These are phyloP conservation scores for Tylopilus felleus DNA, from an alignment of 768 basidiomycete genomes.

Conservation along the genomic window DNA sequence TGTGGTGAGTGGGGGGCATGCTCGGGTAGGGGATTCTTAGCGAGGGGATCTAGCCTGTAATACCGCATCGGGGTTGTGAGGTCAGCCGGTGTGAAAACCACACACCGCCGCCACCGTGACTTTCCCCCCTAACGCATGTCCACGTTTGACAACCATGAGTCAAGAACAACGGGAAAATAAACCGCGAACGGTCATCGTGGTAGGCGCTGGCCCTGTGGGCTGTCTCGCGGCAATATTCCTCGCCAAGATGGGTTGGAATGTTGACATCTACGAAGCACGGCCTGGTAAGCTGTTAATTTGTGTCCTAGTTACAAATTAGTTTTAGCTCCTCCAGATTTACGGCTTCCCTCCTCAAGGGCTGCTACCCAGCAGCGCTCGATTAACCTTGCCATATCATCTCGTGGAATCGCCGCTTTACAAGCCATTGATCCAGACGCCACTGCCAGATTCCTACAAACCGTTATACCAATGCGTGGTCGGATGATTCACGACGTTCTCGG, in stretches of 20 bases:
- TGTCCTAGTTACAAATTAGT: slow-evolving; percentile 11
- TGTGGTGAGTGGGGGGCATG: slow-evolving; percentile 17
- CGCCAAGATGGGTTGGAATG: slow-evolving; percentile 82
- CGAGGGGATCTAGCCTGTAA: slow-evolving; percentile 8
- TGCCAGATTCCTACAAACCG: slow-evolving; percentile 66
- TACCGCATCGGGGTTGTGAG: slow-evolving; percentile 13
- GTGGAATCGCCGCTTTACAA: slow-evolving; percentile 85
- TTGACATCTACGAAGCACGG: slow-evolving; percentile 76
- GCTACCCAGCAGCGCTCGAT: slow-evolving; percentile 80
- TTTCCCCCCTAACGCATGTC: not conserved
- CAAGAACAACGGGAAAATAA: not conserved
- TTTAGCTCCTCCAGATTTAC: slow-evolving; percentile 54
- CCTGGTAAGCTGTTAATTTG: slow-evolving; percentile 48
- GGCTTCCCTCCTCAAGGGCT: slow-evolving; percentile 65
- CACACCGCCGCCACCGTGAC: not conserved
- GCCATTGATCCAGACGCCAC: slow-evolving; percentile 72
- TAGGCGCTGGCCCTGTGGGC: slow-evolving; percentile 94
- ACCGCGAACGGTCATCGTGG: slow-evolving; percentile 53
- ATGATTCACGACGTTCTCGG: slow-evolving; percentile 87
- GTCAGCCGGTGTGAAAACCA: slow-evolving; percentile 2
- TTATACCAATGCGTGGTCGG: slow-evolving; percentile 92
- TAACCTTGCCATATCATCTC: slow-evolving; percentile 92
- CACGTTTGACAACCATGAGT: slow-evolving; percentile 12
- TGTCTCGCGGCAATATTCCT: slow-evolving; percentile 86
- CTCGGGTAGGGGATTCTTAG: not conserved